Base-by-base conservation (phyloP, 2,329 filamentous ascomycete genomes). In the Cryphonectria japonica region DNA sequence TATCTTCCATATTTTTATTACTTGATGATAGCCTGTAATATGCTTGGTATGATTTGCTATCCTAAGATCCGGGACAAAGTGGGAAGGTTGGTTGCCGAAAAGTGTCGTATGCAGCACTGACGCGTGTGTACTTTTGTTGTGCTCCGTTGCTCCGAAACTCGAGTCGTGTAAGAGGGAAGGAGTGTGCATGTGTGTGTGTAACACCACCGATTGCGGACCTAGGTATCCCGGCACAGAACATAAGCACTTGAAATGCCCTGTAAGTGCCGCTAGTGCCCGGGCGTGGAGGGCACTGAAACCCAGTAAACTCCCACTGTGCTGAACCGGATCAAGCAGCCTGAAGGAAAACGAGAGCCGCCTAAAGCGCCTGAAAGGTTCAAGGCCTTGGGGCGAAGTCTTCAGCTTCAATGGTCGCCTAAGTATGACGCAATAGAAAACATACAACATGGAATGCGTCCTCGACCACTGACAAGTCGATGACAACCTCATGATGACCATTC, bases 401-500 rank as follows among this genome's bases (percentile, higher is more conserved):
- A 59, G 54, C 54, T 59, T 59, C 26, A 32, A 59, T 8, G 29
- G 54, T 64, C 39, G 61, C 61, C 61, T 64, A 64, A 43, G 26
- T 6, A 59, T 69, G 67, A 69, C 60, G 67, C 67, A 57, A 69
- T 65, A 2, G 22, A 65, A 69, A 46, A 39, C 16, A 64, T 34
- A 22, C 34, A 39, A 41, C 6, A n/a, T 34, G 29, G 29, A 32
- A 19, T 41, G 8, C 52, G 29, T 22, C 16, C n/a, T 39, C 52
- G 37, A 67, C 32, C 60, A 66, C 57, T 39, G 14, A 39, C 26
- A 29, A 16, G 22, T 32, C 41, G 34, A 11, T 26, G 37, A 64
- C n/a, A 43, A 61, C n/a, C 41, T 64, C 37, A 19, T 64, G 71
- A 72, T 72, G 71, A 72, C 71, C 71, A 72, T 71, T 72, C 60